Percentiles rank a stretch among this genome's conserved stretches.
Conservation (phyloP, 1,284 basidiomycete genomes). For the Cerrena zonata region DNA sequence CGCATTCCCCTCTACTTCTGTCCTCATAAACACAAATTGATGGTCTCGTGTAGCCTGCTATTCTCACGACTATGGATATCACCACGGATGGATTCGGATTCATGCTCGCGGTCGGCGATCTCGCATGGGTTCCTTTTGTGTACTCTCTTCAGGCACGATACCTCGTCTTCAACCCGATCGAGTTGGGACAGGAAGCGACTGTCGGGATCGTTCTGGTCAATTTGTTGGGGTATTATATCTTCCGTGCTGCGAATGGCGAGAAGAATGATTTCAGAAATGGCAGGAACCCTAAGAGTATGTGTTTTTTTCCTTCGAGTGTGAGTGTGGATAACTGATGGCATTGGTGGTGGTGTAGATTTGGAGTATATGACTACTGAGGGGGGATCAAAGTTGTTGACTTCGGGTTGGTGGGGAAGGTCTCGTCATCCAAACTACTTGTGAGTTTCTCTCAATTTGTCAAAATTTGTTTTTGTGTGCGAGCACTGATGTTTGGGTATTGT, state of each 20-base stretch:
- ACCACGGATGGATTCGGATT: slow-evolving; percentile 97
- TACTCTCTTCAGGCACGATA: slow-evolving; percentile 93
- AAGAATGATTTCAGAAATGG: slow-evolving; percentile 96
- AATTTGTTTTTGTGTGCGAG: slow-evolving; percentile 9
- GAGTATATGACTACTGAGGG: slow-evolving; percentile 78
- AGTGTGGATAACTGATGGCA: too few species aligned
- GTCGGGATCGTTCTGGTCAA: slow-evolving; percentile 66
- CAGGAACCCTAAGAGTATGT: slow-evolving; percentile 82
- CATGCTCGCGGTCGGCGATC: slow-evolving; percentile 94
- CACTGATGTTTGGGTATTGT: too few species aligned
- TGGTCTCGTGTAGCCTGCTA: slow-evolving; percentile 51
- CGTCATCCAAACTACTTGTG: slow-evolving; percentile 91
- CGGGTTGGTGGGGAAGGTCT: slow-evolving; percentile 96
- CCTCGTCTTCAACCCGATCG: slow-evolving; percentile 81
- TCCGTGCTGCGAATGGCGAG: slow-evolving; percentile 84
- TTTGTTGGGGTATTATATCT: slow-evolving; percentile 83
- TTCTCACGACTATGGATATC: slow-evolving; percentile 97
- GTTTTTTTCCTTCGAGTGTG: not conserved
- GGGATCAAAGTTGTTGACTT: slow-evolving; percentile 87
- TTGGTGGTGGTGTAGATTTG: slow-evolving; percentile 51
- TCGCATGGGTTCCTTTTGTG: slow-evolving; percentile 91
- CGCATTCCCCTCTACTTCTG: slow-evolving; percentile 11
- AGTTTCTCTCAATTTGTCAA: slow-evolving; percentile 25
- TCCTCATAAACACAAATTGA: not conserved
- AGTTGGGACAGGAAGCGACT: slow-evolving; percentile 67